phyloP scores from a whole-genome alignment of 805 yeast genomes.

The Groenewaldozyma tartarivorans region DNA sequence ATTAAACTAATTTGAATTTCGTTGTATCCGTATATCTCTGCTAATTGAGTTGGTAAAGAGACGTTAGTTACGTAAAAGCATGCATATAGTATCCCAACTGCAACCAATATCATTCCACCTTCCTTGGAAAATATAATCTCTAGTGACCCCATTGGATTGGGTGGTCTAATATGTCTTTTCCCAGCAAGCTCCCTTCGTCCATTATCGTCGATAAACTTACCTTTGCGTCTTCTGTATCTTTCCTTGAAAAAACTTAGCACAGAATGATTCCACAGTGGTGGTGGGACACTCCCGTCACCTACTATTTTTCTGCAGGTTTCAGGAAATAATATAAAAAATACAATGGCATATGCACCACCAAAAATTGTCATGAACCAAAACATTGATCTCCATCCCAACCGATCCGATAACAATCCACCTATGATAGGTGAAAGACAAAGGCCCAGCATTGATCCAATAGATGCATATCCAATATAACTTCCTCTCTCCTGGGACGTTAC shows the following conservation, averaged over 20 bases:
- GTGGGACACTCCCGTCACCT: slow-evolving; percentile 57
- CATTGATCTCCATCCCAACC: slow-evolving; percentile 56
- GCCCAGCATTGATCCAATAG: slow-evolving; percentile 61
- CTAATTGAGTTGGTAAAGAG: slow-evolving; percentile 38
- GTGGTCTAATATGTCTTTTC: background rate
- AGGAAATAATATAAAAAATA: slow-evolving; percentile 41
- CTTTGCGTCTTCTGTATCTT: slow-evolving; percentile 14
- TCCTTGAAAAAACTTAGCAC: slow-evolving; percentile 18
- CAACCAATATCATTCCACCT: slow-evolving; percentile 41
- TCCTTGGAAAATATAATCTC: slow-evolving; percentile 14
- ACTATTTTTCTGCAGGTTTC: slow-evolving; percentile 67
- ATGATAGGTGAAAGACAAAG: slow-evolving; percentile 74
- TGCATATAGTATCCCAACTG: slow-evolving; percentile 55
- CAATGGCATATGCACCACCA: slow-evolving; percentile 36
- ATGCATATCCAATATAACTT: slow-evolving; percentile 51
- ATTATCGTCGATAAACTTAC: slow-evolving; percentile 17
- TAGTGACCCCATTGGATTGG: background rate
- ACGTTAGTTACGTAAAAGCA: slow-evolving; percentile 64
- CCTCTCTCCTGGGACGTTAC: slow-evolving; percentile 62
- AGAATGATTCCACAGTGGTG: slow-evolving; percentile 32
- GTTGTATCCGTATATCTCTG: slow-evolving; percentile 39
- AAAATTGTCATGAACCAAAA: slow-evolving; percentile 62
- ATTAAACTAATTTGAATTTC: slow-evolving; percentile 58
- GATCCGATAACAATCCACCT: slow-evolving; percentile 40
- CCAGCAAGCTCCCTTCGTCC: slow-evolving; percentile 3